These are phyloP conservation scores for Wickerhamomyces rabaulensis DNA, from an alignment of 805 yeast genomes.

Conservation along the genomic window DNA sequence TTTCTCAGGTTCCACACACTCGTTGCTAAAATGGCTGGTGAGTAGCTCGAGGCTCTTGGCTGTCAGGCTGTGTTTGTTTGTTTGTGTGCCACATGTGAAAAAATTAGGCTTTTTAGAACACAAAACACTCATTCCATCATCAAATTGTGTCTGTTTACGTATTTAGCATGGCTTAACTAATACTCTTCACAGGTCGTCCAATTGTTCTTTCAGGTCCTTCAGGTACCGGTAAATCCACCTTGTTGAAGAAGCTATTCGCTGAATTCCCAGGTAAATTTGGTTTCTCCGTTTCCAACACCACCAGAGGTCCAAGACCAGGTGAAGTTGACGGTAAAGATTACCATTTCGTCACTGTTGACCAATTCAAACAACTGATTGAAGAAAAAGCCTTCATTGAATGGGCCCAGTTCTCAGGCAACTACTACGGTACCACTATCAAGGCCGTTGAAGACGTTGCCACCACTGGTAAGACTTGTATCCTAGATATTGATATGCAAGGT, in stretches of 20 bases:
- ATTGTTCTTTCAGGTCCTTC: slow-evolving; percentile 97
- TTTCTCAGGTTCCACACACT: neutral
- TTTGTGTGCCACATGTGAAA: neutral
- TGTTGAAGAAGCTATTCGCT: slow-evolving; percentile 81
- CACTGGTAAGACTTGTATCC: slow-evolving; percentile 72
- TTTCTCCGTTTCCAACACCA: slow-evolving; percentile 89
- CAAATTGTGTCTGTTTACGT: neutral
- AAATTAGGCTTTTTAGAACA: neutral
- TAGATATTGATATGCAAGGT: slow-evolving; percentile 99
- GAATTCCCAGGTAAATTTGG: slow-evolving; percentile 91
- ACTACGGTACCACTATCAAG: slow-evolving; percentile 88
- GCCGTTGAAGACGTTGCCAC: slow-evolving; percentile 62
- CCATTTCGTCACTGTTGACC: slow-evolving; percentile 76
- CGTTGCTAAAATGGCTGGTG: neutral
- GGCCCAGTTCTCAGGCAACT: slow-evolving; percentile 98
- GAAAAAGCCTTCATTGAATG: slow-evolving; percentile 84
- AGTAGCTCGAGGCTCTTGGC: neutral
- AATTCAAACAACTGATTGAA: slow-evolving; percentile 71
- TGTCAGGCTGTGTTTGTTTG: neutral
- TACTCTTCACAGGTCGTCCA: slow-evolving; percentile 55
- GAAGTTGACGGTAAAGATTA: slow-evolving; percentile 88
- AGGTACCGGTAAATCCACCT: slow-evolving; percentile 92
- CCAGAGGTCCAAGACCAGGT: slow-evolving; percentile 88
- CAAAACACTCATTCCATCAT: neutral
- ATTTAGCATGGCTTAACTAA: slow-evolving; percentile 4